A percentile compares a stretch with the other conserved stretches of the same genome.
These are phyloP conservation scores for Monosporascus sp. DNA, from an alignment of 2,329 filamentous ascomycete genomes.

Conservation along the genomic window DNA sequence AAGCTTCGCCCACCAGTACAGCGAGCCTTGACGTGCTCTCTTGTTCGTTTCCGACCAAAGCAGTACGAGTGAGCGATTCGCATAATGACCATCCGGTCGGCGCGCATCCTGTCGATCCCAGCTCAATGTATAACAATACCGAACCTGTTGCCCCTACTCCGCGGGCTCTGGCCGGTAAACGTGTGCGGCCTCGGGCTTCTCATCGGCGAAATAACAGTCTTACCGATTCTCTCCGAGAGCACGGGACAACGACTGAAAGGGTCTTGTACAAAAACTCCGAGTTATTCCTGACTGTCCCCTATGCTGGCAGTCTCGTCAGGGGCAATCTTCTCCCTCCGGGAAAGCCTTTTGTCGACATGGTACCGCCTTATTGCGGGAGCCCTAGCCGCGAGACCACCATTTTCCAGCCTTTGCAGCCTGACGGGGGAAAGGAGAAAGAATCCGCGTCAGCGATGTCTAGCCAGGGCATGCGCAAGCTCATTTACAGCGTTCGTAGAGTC, in stretches of 20 bases:
- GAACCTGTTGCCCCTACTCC: slow-evolving; percentile 55
- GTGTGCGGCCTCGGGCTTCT: slow-evolving; percentile 48
- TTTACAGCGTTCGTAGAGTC: slow-evolving; percentile 80
- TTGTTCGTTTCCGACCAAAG: slow-evolving; percentile 57
- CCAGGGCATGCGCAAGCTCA: slow-evolving; percentile 77
- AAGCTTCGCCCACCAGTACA: slow-evolving; percentile 51
- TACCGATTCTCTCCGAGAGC: slow-evolving; percentile 76
- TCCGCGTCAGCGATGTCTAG: slow-evolving; percentile 55
- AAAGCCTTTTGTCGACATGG: slow-evolving; percentile 71
- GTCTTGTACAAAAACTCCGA: slow-evolving; percentile 49
- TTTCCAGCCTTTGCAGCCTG: slow-evolving; percentile 36
- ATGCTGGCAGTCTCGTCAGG: slow-evolving; percentile 79
- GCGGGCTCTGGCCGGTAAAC: slow-evolving; percentile 52
- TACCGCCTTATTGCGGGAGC: slow-evolving; percentile 44
- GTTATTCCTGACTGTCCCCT: slow-evolving; percentile 57
- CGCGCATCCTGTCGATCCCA: slow-evolving; percentile 53
- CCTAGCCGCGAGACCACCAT: slow-evolving; percentile 50
- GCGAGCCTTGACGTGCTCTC: slow-evolving; percentile 57
- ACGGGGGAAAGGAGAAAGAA: slow-evolving; percentile 37
- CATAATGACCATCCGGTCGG: slow-evolving; percentile 38
- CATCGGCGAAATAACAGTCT: slow-evolving; percentile 87
- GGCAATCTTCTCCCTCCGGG: slow-evolving; percentile 79
- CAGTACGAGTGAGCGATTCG: slow-evolving; percentile 33
- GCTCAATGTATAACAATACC: slow-evolving; percentile 38
- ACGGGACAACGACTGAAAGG: slow-evolving; percentile 42